Evolutionary conservation across 257 asterid genomes (phyloP), one percentile per base, ranked within the genome.

Genomic region (Solanum raphanifolium): DNA sequence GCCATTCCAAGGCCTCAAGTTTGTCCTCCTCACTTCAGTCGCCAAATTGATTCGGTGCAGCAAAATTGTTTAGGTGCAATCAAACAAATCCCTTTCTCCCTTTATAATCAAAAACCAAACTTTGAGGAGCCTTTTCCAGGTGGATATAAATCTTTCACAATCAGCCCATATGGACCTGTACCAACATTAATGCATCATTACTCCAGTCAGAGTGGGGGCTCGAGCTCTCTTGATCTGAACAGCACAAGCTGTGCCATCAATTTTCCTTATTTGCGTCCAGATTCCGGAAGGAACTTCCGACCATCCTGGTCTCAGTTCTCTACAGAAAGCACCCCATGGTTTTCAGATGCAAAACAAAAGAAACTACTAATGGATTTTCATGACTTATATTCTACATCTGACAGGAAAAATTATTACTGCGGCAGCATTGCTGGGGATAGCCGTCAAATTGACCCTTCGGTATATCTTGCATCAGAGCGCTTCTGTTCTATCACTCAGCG

Each of bases 211-310:
- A 66, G 60, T 69, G 46, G 38, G 39, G 88, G 81, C 73, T 86
- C 91, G 46, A 87, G 86, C 62, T 29, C 87, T 13, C 18, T 84
- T 87, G 89, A 78, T 52, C 88, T 81, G 86, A 86, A 83, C 89
- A 90, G 88, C 90, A 76, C 86, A 92, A 87, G 84, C 88, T 88
- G 62, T 86, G 36, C 92, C 76, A 85, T 90, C 87, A 92, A 90
- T 90, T 91, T 91, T 74, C 98, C 98, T 78, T 91, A 91, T 87
- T 71, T 88, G 89, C 91, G 89, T 86, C 91, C 92, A 4, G 92
- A 92, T 88, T 86, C 88, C 21, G 92, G 81, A 82, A 89, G 87
- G 76, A 90, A 87, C 78, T 86, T 83, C 36, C 90, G 34, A 36
- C 90, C 92, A 85, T 69, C 94, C 58, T 79, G 91, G 93, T 81